Evolutionary conservation across 2,329 filamentous ascomycete genomes (phyloP).

Genomic region (Lomentospora prolificans): DNA sequence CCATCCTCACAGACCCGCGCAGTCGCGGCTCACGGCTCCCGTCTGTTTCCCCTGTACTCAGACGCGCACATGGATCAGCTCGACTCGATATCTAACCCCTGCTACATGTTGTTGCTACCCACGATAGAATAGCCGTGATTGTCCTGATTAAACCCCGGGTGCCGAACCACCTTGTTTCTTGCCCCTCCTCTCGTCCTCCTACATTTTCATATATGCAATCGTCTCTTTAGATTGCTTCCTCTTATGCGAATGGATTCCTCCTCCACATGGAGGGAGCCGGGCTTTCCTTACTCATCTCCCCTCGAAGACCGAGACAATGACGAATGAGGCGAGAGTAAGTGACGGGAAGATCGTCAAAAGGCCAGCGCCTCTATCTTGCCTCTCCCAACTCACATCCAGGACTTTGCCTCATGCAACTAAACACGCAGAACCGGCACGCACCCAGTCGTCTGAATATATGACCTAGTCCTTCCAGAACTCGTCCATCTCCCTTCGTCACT

Average conservation of each 20-base stretch:
- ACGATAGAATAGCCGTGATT: neutral
- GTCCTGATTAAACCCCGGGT: constrained; percentile 2
- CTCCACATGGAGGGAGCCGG: neutral
- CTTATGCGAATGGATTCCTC: neutral
- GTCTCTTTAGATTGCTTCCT: neutral
- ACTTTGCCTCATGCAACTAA: neutral
- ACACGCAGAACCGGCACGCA: neutral
- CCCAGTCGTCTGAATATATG: neutral
- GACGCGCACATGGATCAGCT: too few relatives aligned
- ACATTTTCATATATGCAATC: neutral
- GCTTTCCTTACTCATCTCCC: too few relatives aligned
- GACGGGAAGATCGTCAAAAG: too few relatives aligned
- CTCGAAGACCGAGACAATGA: too few relatives aligned
- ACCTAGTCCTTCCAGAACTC: neutral
- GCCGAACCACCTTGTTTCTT: neutral
- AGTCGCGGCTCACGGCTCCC: too few relatives aligned
- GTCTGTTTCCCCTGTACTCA: too few relatives aligned
- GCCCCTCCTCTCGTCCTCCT: neutral
- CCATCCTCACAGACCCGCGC: too few relatives aligned
- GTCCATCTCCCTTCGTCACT: neutral
- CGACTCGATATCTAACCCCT: too few relatives aligned
- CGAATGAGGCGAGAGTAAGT: too few relatives aligned
- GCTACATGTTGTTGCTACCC: neutral
- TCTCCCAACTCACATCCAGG: neutral
- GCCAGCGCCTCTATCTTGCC: too few relatives aligned